Conservation (phyloP, 441 rosid species). For the Pelargonium myrrhifolium region DNA sequence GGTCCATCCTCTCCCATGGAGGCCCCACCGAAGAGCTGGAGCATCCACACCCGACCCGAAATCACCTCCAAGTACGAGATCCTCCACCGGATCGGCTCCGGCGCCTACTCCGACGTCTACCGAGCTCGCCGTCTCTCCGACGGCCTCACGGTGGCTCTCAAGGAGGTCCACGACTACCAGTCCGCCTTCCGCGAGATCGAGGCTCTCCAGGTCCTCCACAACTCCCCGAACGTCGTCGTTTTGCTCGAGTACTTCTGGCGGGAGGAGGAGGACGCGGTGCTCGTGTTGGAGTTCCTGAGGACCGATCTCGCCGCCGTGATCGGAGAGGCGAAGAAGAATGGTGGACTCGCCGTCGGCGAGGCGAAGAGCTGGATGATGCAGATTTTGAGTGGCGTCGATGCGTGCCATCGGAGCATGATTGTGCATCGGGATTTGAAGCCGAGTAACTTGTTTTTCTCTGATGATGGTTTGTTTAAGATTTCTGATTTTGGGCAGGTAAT, state of each 20-base stretch:
- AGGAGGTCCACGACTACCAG: conserved; percentile 92
- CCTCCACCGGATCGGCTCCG: conserved; percentile 39
- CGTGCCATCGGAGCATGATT: conserved; percentile 67
- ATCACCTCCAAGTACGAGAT: no score
- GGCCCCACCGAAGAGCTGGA: no score
- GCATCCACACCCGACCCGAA: no score
- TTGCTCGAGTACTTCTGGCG: conserved; percentile 90
- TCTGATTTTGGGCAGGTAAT: conserved; percentile 95
- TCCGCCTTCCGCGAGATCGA: conserved; percentile 92
- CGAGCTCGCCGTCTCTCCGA: conserved; percentile 73
- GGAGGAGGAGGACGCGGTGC: conserved; percentile 88
- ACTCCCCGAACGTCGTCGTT: conserved; percentile 61
- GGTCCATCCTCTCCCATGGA: no score
- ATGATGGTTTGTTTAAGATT: conserved; percentile 67
- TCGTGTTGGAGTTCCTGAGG: conserved; percentile 74
- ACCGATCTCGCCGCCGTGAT: conserved; percentile 64
- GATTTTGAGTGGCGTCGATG: conserved; percentile 65
- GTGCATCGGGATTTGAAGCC: conserved; percentile 94
- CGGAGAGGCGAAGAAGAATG: conserved; percentile 40
- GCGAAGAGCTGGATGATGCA: conserved; percentile 92
- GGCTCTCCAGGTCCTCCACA: conserved; percentile 61
- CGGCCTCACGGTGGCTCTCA: conserved; percentile 64
- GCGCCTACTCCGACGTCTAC: conserved; percentile 93
- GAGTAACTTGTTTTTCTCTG: conserved; percentile 65
- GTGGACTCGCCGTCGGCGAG: conserved; percentile 43